Percentiles rank a stretch among this genome's conserved stretches.
These are phyloP conservation scores for Phytophthora sansomeana DNA, from an alignment of 352 stramenopile genomes.

Conservation along the genomic window DNA sequence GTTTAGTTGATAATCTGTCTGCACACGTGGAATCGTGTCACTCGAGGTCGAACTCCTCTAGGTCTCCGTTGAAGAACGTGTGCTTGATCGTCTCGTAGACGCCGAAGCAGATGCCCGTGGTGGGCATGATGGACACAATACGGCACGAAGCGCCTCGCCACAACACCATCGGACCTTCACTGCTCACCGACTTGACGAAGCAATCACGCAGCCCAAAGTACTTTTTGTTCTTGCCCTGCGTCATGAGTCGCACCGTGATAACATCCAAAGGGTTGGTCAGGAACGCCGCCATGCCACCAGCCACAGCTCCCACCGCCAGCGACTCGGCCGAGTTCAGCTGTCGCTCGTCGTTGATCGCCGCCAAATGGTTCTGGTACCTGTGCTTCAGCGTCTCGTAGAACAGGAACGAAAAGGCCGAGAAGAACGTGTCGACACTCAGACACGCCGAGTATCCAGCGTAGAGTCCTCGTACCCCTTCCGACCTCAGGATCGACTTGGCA, in stretches of 20 bases:
- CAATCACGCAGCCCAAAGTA: conserved; percentile 72
- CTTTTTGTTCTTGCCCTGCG: conserved; percentile 73
- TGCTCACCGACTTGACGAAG: conserved; percentile 59
- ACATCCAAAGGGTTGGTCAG: conserved; percentile 86
- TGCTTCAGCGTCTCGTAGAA: conserved; percentile 83
- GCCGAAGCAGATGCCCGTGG: conserved; percentile 85
- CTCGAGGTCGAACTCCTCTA: conserved; percentile 75
- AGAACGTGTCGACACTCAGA: conserved; percentile 83
- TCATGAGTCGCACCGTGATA: conserved; percentile 86
- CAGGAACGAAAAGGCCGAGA: conserved; percentile 86
- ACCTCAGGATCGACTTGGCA: conserved; percentile 63
- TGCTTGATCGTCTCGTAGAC: conserved; percentile 89
- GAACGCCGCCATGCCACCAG: conserved; percentile 70
- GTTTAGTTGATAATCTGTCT: conserved; percentile 13
- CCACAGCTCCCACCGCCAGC: conserved; percentile 59
- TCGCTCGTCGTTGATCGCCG: conserved; percentile 40
- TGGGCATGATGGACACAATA: conserved; percentile 79
- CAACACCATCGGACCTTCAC: conserved; percentile 64
- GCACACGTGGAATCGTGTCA: conserved; percentile 19
- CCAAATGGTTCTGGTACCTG: conserved; percentile 52
- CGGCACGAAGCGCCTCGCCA: conserved; percentile 79
- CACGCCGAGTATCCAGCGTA: conserved; percentile 82
- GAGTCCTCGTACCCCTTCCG: conserved; percentile 69
- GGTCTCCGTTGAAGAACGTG: conserved; percentile 70
- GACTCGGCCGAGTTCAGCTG: conserved; percentile 63